Evolutionary conservation across 2,329 filamentous ascomycete species (phyloP).

Genomic region (Trichoderma lentiforme): DNA sequence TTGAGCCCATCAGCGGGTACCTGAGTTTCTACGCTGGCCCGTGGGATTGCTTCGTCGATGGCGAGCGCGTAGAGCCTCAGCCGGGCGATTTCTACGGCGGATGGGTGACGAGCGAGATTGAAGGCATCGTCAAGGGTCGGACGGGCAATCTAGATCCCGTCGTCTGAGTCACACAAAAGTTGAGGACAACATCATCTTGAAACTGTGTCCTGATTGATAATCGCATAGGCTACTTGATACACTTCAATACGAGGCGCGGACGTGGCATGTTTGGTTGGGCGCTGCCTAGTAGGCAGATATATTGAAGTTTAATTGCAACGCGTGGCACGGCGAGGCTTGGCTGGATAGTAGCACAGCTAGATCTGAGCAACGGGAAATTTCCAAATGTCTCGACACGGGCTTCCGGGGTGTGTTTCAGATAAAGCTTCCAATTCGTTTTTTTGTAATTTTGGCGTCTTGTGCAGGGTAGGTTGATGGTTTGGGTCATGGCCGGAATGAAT

Average conservation of each 20-base stretch:
- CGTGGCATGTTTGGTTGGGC: background rate
- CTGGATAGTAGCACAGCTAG: background rate
- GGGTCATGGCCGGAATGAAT: background rate
- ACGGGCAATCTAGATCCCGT: conserved; percentile 40
- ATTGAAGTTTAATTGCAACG: background rate
- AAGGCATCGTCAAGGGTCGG: conserved; percentile 46
- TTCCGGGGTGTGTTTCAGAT: background rate
- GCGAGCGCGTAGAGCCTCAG: conserved; percentile 56
- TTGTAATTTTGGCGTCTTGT: background rate
- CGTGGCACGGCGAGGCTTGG: background rate
- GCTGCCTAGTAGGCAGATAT: background rate
- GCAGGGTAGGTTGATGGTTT: background rate
- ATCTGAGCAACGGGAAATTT: background rate
- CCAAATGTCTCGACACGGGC: background rate
- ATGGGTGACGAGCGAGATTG: conserved; percentile 60
- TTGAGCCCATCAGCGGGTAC: conserved; percentile 52
- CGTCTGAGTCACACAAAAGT: conserved; percentile 22
- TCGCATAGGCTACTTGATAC: background rate
- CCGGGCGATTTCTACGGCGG: conserved; percentile 63
- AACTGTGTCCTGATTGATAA: background rate
- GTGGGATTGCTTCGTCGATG: conserved; percentile 61
- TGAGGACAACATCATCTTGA: background rate
- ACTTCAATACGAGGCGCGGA: background rate
- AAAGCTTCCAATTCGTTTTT: background rate
- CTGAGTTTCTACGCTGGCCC: conserved; percentile 59